These are phyloP conservation scores for Suillus ampliporus DNA, from an alignment of 768 basidiomycete genomes.

Conservation along the genomic window DNA sequence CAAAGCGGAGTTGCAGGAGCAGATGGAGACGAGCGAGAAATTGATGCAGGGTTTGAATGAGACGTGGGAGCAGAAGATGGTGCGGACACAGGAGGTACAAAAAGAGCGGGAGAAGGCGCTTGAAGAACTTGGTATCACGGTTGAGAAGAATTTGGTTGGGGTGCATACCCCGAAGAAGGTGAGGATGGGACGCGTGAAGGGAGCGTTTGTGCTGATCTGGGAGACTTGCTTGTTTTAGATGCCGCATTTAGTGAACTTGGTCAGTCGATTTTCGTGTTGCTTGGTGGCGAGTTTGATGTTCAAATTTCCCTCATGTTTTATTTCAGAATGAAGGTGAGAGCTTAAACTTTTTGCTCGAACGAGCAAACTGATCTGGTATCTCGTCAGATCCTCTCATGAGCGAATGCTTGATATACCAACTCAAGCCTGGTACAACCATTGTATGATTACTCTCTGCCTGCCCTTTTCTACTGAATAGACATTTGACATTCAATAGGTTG, in stretches of 20 bases:
- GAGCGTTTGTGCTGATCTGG: constrained; percentile 17
- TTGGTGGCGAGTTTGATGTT: constrained; percentile 12
- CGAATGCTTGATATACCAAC: constrained; percentile 92
- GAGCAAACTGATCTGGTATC: constrained; percentile 19
- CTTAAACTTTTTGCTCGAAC: not conserved
- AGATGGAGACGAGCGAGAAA: constrained; percentile 94
- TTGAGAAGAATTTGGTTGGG: constrained; percentile 95
- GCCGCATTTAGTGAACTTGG: constrained; percentile 93
- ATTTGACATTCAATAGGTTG: constrained; percentile 57
- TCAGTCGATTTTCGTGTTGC: constrained; percentile 47
- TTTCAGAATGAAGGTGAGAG: constrained; percentile 71
- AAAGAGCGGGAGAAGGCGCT: constrained; percentile 97
- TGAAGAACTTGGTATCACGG: constrained; percentile 96
- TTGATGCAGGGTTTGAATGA: constrained; percentile 92
- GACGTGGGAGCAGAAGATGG: constrained; percentile 96
- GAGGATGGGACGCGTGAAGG: constrained; percentile 18
- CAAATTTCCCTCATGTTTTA: constrained; percentile 18
- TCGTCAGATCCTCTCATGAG: constrained; percentile 90
- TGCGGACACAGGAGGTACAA: constrained; percentile 91
- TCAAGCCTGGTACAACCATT: constrained; percentile 84
- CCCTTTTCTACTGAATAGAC: constrained; percentile 19
- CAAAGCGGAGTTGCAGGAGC: constrained; percentile 97
- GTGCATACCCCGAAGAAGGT: constrained; percentile 98
- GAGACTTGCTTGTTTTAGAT: constrained; percentile 54
- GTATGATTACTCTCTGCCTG: constrained; percentile 44